Evolutionary conservation across 345 rosid genomes (phyloP).

Genomic region (Heritiera littoralis): DNA sequence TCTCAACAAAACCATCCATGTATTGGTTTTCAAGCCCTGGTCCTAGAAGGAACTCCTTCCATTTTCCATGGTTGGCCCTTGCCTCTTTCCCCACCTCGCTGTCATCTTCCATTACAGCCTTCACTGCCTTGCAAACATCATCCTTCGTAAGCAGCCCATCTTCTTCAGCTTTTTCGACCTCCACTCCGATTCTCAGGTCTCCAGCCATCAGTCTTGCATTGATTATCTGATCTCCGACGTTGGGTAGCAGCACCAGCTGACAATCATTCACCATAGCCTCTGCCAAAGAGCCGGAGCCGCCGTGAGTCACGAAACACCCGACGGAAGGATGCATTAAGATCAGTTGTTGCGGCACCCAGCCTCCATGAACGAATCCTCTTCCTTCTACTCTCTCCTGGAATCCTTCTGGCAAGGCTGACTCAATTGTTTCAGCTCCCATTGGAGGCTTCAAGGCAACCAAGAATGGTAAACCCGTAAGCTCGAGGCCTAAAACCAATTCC

Average conservation of each 20-base stretch:
- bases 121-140: slow-evolving; percentile 37
- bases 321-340: slow-evolving; percentile 36
- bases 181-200: slow-evolving; percentile 38
- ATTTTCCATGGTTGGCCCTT: slow-evolving; percentile 30
- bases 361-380: slow-evolving; percentile 21
- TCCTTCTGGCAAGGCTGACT: slow-evolving; percentile 36
- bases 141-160: slow-evolving; percentile 37
- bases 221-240: slow-evolving; percentile 40
- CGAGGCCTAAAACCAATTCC: slow-evolving; percentile 40
- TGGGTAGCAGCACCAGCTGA: slow-evolving; percentile 40
- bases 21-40: slow-evolving; percentile 31
- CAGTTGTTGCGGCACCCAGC: slow-evolving; percentile 35
- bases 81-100: slow-evolving; percentile 26
- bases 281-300: slow-evolving; percentile 38
- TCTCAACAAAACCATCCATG: slow-evolving; percentile 28
- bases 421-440: slow-evolving; percentile 25
- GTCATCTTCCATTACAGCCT: slow-evolving; percentile 36
- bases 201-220: slow-evolving; percentile 43
- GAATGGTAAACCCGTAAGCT: slow-evolving; percentile 35
- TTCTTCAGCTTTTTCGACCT: slow-evolving; percentile 33
- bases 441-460: slow-evolving; percentile 39
- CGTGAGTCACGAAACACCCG: slow-evolving; percentile 47
- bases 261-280: slow-evolving; percentile 39
- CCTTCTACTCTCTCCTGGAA: slow-evolving; percentile 35
- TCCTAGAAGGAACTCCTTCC: slow-evolving; percentile 28